Conservation (phyloP, 345 rosid species). For the Populus simonii region DNA sequence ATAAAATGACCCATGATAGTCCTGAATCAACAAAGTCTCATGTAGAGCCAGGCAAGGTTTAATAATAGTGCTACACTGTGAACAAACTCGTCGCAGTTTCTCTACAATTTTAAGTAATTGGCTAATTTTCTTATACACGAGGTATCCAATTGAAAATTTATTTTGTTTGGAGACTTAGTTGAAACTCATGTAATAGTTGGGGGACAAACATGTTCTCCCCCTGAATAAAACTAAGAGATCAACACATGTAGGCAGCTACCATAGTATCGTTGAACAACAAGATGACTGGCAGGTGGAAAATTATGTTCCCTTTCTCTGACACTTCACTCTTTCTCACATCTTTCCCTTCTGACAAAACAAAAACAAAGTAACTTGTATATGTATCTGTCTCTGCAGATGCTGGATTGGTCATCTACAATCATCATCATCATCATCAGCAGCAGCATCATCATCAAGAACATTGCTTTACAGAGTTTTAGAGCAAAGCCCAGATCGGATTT, state of each 20-base stretch:
- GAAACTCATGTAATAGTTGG: not conserved
- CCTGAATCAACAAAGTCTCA: not conserved
- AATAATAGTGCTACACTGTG: not conserved
- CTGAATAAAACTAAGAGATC: not conserved
- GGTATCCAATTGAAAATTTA: not conserved
- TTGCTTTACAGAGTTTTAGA: not conserved
- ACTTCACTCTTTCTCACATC: not conserved
- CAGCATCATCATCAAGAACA: not conserved
- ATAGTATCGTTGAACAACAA: not conserved
- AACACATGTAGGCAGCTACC: not conserved
- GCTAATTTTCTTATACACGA: not conserved
- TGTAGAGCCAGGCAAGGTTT: not conserved
- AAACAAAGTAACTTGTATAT: not conserved
- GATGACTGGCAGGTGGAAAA: slow-evolving; percentile 23
- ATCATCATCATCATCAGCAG: not conserved
- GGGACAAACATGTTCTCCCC: not conserved
- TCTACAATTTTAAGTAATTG: not conserved
- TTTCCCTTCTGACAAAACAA: not conserved
- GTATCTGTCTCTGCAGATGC: not conserved
- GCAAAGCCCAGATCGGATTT: not conserved
- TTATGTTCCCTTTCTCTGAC: not conserved
- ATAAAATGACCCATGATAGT: not conserved
- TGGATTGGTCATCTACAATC: not conserved
- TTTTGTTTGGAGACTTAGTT: not conserved
- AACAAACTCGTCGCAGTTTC: not conserved